Evolutionary conservation across 2,329 filamentous ascomycete genomes (phyloP).

Genomic region (Diaporthe citriasiana): DNA sequence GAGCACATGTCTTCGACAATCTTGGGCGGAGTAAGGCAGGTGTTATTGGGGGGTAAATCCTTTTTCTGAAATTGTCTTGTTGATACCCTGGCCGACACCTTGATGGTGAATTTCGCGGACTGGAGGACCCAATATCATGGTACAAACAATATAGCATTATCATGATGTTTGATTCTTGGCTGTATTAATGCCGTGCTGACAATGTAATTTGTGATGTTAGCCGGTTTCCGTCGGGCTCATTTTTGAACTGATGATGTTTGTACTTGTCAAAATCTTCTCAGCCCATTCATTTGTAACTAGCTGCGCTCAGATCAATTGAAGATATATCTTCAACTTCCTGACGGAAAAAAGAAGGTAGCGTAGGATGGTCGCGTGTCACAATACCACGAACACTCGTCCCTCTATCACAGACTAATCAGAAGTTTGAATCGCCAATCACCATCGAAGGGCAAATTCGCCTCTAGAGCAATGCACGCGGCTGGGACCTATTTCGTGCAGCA

Average conservation of each 20-base stretch:
- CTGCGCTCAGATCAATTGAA: neutral
- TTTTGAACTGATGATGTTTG: no score
- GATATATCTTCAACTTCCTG: neutral
- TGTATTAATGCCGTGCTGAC: neutral
- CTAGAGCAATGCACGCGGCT: neutral
- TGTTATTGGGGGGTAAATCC: neutral
- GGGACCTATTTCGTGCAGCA: neutral
- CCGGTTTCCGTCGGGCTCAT: neutral
- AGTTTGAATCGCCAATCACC: neutral
- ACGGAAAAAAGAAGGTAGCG: neutral
- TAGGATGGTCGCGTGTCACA: neutral
- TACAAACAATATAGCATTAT: neutral
- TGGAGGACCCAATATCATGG: neutral
- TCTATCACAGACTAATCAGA: fast-evolving
- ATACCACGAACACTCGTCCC: neutral
- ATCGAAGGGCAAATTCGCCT: neutral
- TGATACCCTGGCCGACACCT: slow-evolving; percentile 1
- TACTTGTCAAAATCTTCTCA: neutral
- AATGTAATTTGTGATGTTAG: neutral
- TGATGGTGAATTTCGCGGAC: neutral
- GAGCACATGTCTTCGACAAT: no score
- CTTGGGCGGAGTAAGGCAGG: neutral
- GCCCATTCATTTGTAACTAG: neutral
- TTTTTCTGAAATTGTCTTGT: neutral
- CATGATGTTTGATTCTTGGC: neutral